Evolutionary conservation across 768 basidiomycete genomes (phyloP), one percentile per base, ranked within the genome.

Genomic region (Austroboletus eburneus): DNA sequence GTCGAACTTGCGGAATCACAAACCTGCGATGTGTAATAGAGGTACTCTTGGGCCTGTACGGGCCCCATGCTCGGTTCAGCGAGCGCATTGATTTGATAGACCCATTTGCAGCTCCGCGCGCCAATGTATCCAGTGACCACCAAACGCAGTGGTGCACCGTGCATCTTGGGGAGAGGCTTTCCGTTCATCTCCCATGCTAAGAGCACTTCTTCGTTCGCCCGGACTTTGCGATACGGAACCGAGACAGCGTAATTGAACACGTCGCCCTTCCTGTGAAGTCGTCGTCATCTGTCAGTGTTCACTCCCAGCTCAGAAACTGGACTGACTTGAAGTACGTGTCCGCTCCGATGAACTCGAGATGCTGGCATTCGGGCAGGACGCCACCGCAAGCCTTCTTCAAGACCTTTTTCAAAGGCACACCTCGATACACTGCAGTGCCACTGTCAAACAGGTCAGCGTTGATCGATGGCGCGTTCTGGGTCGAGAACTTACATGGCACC

Each of bases 111-210:
- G 45, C 73, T 75, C 29, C 78, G 65, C 7, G 78, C 78, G 21
- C 78, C 77, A 36, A 79, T 80, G 57, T 77, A 74, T 14, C 78
- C 78, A 0, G 76, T 60, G 6, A 79, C 71, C 43, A 80, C 73
- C 13, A 75, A 57, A 18, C 77, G 73, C 29, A 79, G 66, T 0
- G 78, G 78, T 21, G 59, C 69, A 21, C 78, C 77, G 45, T 79
- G 78, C 5, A 72, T 72, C 58, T 75, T 76, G 23, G 76, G 73
- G 23, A 79, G 62, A 1, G 47, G 27, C 2, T 54, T 10, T 16
- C 52, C 52, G 27, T 54, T 54, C 52, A 54, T 54, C 34, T 54
- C 46, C 46, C 52, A 54, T 1, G 46, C 43, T 25, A 54, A 39
- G 30, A 79, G 52, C 1, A 77, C 75, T 49, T 78, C 75, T 41